Evolutionary conservation across 2,329 filamentous ascomycete species (phyloP).

Genomic region (Pyrenophora graminea): DNA sequence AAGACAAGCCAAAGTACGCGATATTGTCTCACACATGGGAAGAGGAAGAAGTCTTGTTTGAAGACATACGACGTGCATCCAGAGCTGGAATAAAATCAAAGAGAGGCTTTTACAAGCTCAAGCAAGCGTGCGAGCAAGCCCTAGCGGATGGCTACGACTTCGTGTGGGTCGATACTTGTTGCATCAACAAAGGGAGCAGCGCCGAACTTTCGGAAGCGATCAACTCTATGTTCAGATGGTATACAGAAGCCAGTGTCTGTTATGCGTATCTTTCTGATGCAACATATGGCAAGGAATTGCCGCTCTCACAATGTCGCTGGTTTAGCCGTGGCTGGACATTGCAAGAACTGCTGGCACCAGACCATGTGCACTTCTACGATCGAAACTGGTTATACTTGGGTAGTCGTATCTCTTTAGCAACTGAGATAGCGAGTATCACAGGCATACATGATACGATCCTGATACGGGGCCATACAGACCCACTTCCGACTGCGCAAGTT

Average conservation of each 20-base stretch:
- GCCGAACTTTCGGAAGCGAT: constrained; percentile 1
- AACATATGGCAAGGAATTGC: not conserved
- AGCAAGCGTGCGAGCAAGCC: not conserved
- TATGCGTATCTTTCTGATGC: not conserved
- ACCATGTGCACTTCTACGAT: not conserved
- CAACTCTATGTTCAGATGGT: constrained; percentile 4
- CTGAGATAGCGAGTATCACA: not conserved
- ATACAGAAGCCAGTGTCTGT: not conserved
- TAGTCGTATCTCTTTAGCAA: not conserved
- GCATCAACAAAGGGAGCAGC: constrained; percentile 1
- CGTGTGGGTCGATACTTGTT: not conserved
- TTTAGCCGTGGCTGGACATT: not conserved
- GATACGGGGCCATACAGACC: not conserved
- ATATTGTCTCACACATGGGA: constrained; percentile 18
- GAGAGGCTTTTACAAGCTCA: not conserved
- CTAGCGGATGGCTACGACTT: not conserved
- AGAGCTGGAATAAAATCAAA: not conserved
- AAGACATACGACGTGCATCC: not conserved
- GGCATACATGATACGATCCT: not conserved
- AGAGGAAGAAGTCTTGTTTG: constrained; percentile 9
- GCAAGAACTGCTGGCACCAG: not conserved
- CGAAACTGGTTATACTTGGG: not conserved
- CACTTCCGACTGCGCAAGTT: not conserved
- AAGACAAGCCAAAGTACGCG: constrained; percentile 7
- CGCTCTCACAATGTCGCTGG: not conserved